Conservation (phyloP, 306 rosid genomes). For the Acacia melanoxylon region DNA sequence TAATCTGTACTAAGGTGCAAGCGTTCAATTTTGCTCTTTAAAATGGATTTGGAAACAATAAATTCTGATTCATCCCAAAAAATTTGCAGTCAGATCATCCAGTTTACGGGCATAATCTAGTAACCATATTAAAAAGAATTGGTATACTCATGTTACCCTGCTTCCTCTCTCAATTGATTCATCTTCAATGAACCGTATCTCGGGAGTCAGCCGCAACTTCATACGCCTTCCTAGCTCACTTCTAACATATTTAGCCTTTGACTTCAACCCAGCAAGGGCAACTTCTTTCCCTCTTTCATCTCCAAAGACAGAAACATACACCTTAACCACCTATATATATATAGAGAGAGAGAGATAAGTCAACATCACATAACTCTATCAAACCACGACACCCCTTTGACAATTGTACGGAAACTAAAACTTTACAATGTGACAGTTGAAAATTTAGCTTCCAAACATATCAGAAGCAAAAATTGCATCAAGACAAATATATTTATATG, state of each 20-base stretch:
- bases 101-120: neutral
- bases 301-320: slow-evolving; percentile 87
- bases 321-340: slow-evolving; percentile 71
- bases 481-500: neutral
- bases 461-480: neutral
- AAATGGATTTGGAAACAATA: neutral
- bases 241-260: slow-evolving; percentile 88
- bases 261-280: slow-evolving; percentile 87
- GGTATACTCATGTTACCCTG: slow-evolving; percentile 57
- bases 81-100: neutral
- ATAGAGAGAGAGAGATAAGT: neutral
- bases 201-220: slow-evolving; percentile 88
- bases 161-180: slow-evolving; percentile 92
- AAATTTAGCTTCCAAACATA: neutral
- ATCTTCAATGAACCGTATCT: slow-evolving; percentile 86
- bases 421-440: neutral
- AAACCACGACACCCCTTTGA: neutral
- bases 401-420: neutral
- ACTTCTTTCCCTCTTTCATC: slow-evolving; percentile 93
- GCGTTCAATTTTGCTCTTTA: neutral
- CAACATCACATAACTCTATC: neutral
- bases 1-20: neutral
- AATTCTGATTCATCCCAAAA: neutral
- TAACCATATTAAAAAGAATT: neutral
- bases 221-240: slow-evolving; percentile 78